Conservation (phyloP, 106 monocot species). For the Dendrobium catenatum region DNA sequence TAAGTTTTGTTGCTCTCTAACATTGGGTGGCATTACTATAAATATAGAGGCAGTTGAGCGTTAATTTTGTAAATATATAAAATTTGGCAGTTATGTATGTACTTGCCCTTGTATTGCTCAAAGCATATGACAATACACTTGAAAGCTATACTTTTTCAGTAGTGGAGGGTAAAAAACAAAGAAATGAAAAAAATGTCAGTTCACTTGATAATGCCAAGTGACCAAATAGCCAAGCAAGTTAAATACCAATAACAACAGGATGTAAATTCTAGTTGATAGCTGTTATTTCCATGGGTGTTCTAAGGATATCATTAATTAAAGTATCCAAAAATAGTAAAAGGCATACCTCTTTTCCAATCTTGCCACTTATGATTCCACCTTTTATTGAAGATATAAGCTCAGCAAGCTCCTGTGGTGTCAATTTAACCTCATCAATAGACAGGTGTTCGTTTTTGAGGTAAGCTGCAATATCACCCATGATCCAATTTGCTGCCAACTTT, state of each 20-base stretch:
- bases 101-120: no score
- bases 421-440: slow-evolving; percentile 70
- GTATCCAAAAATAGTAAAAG: not conserved
- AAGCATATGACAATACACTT: not conserved
- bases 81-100: no score
- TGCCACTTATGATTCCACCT: slow-evolving; percentile 86
- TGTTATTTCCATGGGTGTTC: not conserved
- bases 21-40: no score
- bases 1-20: no score
- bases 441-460: slow-evolving; percentile 75
- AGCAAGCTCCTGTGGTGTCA: slow-evolving; percentile 75
- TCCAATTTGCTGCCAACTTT: slow-evolving; percentile 94
- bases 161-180: not conserved
- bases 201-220: not conserved
- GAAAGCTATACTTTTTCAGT: not conserved
- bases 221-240: not conserved
- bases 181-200: not conserved
- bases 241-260: not conserved
- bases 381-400: slow-evolving; percentile 85
- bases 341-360: slow-evolving; percentile 89
- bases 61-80: no score
- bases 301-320: not conserved
- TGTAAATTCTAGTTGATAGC: no score
- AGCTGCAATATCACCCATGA: slow-evolving; percentile 97
- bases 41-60: no score